Base-by-base conservation (phyloP, 257 asterid species). In the Penstemon barbatus region DNA sequence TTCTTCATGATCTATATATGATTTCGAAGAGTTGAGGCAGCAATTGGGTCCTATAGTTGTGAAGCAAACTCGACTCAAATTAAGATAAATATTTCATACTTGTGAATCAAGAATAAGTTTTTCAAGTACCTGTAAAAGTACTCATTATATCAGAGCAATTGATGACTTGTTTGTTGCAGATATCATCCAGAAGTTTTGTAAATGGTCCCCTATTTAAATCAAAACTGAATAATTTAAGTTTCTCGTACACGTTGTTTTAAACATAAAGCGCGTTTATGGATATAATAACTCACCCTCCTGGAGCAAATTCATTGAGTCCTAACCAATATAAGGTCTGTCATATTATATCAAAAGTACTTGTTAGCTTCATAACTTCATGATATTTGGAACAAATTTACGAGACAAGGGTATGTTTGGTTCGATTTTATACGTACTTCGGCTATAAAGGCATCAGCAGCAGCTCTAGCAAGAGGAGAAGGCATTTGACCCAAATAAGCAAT, bases 401-500 rank as follows among this genome's bases (percentile, higher is more conserved):
- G 33, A 25, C 33, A 1, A 25, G 33, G 33, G 33, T 25, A 25
- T 2, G 33, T 25, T 25, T 25, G 33, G 33, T 25, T 25, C 33
- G 33, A 25, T 2, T 25, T 25, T 25, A 25, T 25, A 25, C 33
- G 9, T 83, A 90, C 97, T 71, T 90, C 97, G 46, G 83, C 91
- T 46, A 78, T 38, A 57, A 85, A 85, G 15, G 63, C 13, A 46
- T 82, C 79, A 33, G 88, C 92, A 8, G 89, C 88, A 68, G 69
- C 73, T 70, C 73, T 82, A 39, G 88, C 88, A 19, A 90, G 75
- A 38, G 76, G 72, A 41, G 93, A 87, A 11, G 86, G 82, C 81
- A 85, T 74, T 6, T 87, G 83, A 10, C 83, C 89, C 81, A 90
- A 43, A 65, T 82, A 83, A 7, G 95, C 95, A 57, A 90, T 87